phyloP scores from a whole-genome alignment of 148 eudicot genomes.

The Spergularia marina region DNA sequence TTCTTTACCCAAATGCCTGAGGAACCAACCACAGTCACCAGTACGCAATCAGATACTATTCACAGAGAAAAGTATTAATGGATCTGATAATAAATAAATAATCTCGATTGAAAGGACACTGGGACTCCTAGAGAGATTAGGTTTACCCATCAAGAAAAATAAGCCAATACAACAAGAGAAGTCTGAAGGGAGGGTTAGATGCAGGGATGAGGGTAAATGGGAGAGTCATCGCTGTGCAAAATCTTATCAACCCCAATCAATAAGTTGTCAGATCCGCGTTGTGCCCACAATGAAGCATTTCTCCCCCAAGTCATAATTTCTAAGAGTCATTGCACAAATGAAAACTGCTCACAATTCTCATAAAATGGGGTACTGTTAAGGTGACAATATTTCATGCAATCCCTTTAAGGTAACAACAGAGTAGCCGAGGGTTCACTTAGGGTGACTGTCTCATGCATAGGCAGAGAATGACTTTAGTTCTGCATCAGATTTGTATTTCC shows the following conservation, averaged over 20 bases:
- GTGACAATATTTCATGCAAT: not conserved
- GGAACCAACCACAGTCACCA: not conserved
- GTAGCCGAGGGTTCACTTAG: not conserved
- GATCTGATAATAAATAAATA: not conserved
- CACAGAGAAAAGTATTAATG: not conserved
- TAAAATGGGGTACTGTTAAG: no score
- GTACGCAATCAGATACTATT: not conserved
- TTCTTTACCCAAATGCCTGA: not conserved
- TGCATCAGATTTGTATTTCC: not conserved
- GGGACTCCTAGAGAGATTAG: not conserved
- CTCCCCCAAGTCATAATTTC: not conserved
- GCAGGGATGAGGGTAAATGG: not conserved
- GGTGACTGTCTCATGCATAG: not conserved
- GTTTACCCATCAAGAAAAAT: not conserved
- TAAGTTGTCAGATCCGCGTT: no score
- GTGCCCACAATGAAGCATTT: not conserved
- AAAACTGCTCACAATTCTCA: no score
- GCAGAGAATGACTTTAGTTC: not conserved
- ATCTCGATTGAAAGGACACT: not conserved
- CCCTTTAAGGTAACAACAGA: not conserved
- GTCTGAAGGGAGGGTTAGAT: not conserved
- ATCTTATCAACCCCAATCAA: no score
- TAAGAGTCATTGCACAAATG: not conserved
- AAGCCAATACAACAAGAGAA: no score
- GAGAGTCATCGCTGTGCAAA: no score